Base-by-base conservation (phyloP, 176 grass and related monocot species). In the Avena atlantica region DNA sequence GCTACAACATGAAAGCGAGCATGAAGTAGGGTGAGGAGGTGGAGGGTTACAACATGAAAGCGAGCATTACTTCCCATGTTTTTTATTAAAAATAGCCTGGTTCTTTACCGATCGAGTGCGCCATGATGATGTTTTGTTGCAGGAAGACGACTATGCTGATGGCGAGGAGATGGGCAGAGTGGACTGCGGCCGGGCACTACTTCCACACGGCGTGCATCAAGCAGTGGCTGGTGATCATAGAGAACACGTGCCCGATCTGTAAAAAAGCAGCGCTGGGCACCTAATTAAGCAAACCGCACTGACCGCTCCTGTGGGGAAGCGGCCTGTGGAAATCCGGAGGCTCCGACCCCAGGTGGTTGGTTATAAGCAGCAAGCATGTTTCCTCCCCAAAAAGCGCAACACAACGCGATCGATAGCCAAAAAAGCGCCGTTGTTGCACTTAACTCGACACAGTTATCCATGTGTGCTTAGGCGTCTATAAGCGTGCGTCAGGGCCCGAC, bases 171-270 rank as follows among this genome's bases (percentile, higher is more conserved):
- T 96, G 84, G 94, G 94, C 47, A 88, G 88, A 53, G 49, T 96
- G 68, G 90, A 92, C 27, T 96, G 94, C 29, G 92, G 94, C n/a
- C n/a, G n/a, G n/a, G 56, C 94, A 96, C 49, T 88, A 96, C 61
- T 96, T 96, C 69, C 92, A 96, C 87, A 86, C 83, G 0, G 31
- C 56, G 3, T 96, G 94, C 83, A 92, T 96, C 56, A 96, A 96
- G 75, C 84, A 96, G 84, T 96, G 94, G 94, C 58, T 94, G 16
- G 86, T 27, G 27, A 1, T 89, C 66, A 91, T 93, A 81, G 92
- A 96, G 87, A 96, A 96, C 48, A 65, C 90, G 37, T 96, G 94
- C 90, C 94, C 94, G 37, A 89, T 96, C 49, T 96, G 94, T 89
- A 96, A 96, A 89, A 92, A 89, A 48, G 92, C 88, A 40, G 94